phyloP scores from a whole-genome alignment of 1,139 yeast species.

The Arxiozyma telluris region DNA sequence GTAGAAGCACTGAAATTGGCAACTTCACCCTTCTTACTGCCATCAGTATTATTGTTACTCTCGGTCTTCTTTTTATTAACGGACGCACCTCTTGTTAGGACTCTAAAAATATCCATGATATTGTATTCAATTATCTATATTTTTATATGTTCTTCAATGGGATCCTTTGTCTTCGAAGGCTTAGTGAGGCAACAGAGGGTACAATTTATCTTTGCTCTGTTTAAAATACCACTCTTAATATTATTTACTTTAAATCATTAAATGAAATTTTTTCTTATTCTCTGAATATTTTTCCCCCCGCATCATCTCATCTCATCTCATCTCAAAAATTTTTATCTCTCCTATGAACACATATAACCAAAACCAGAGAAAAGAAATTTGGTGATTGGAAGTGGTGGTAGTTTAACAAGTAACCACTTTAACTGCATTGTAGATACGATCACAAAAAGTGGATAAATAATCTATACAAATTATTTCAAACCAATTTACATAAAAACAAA shows the following conservation, averaged over 20 bases:
- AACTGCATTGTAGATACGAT: too few species aligned
- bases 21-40: slow-evolving; percentile 13
- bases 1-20: slow-evolving; percentile 20
- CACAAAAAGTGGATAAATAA: not conserved
- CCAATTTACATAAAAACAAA: too few species aligned
- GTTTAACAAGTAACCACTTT: too few species aligned
- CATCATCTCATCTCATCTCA: slow-evolving; percentile 12
- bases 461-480: too few species aligned
- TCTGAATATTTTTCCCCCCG: not conserved
- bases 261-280: not conserved
- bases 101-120: slow-evolving; percentile 82
- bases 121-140: not conserved
- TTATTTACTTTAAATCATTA: not conserved
- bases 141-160: not conserved
- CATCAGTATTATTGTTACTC: not conserved
- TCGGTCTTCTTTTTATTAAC: slow-evolving; percentile 41
- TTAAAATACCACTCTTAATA: not conserved
- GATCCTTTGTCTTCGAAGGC: too few species aligned
- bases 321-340: not conserved
- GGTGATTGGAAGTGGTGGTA: not conserved
- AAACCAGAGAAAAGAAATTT: too few species aligned
- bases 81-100: slow-evolving; percentile 77
- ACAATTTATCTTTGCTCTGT: not conserved
- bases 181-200: not conserved
- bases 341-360: too few species aligned